Base-by-base conservation (phyloP, 768 basidiomycete species). In the Lactarius psammicola region DNA sequence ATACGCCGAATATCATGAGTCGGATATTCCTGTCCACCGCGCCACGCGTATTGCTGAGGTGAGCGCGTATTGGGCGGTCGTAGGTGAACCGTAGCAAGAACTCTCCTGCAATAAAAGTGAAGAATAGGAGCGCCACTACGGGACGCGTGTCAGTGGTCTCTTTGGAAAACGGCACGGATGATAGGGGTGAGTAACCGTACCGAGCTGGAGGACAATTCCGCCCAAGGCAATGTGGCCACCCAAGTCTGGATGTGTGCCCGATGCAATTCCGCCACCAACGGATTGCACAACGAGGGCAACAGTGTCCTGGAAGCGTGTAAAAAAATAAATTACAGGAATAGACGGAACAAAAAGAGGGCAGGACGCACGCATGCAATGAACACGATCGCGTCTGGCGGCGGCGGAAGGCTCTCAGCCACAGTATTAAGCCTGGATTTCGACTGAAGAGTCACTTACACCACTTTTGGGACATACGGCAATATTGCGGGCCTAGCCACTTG, bases 251-350 rank as follows among this genome's bases (percentile, higher is more conserved):
- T 49, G 46, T 3, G 53, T 65, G 15, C 55, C 57, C 15, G 75
- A 70, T 4, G 74, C 75, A 13, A 56, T 62, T 15, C 64, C 74
- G 11, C 75, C 75, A 1, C 75, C 75, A 26, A 75, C 54, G 7
- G 74, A 71, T 59, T 75, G 75, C 2, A 75, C 62, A 28, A 75
- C 63, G 15, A 75, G 70, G 3, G 75, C 66, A n/a, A 71, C 56
- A 15, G 66, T 30, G 36, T 63, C 66, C 60, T 62, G n/a, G 9
- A 6, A 55, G 11, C 10, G 34, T 36, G 6, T 6, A 57, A 26
- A 49, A 49, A 23, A 23, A 0, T 4, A 56, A 15, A 38, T 23
- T n/a, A 46, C 20, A 13, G 28, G 4, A 7, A 23, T 11, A 26
- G 17, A 54, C 3, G 34, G 46, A 49, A 26, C 23, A 8, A 4